These are phyloP conservation scores for Colletotrichum cereale DNA, from an alignment of 2,329 filamentous ascomycete species.

Conservation along the genomic window DNA sequence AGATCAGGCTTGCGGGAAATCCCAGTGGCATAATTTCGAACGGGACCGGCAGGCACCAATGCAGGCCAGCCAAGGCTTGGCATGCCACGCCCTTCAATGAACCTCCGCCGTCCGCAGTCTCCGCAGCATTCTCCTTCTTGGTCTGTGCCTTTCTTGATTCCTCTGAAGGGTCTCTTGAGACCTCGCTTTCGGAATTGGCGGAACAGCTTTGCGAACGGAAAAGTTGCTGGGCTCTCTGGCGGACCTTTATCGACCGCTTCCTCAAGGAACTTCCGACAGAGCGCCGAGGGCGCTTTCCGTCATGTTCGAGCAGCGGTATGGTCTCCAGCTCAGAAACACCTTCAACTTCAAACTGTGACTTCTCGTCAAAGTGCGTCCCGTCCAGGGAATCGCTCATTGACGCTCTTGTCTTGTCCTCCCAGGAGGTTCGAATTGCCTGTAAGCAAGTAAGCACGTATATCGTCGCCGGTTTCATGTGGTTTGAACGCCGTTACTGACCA, in stretches of 20 bases:
- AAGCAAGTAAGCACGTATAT: background rate
- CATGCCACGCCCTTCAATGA: background rate
- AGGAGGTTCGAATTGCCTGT: background rate
- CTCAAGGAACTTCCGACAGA: background rate
- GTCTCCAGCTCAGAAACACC: background rate
- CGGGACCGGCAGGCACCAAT: slow-evolving; percentile 20
- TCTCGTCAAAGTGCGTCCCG: background rate
- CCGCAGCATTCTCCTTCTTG: background rate
- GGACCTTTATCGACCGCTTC: background rate
- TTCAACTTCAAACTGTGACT: background rate
- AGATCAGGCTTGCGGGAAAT: slow-evolving; percentile 8
- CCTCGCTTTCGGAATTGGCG: background rate
- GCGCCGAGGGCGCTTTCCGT: background rate
- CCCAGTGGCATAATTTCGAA: slow-evolving; percentile 20
- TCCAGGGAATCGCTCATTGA: background rate
- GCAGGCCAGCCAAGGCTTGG: background rate
- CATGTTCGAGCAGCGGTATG: background rate
- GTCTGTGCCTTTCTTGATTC: background rate
- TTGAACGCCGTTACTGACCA: background rate
- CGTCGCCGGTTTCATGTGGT: background rate
- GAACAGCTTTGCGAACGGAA: background rate
- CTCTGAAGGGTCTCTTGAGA: background rate
- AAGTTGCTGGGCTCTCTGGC: background rate
- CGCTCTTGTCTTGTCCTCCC: background rate
- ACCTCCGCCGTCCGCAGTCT: background rate